Evolutionary conservation across 306 rosid genomes (phyloP), one percentile per base, ranked within the genome.

Genomic region (Mimosa pudica): DNA sequence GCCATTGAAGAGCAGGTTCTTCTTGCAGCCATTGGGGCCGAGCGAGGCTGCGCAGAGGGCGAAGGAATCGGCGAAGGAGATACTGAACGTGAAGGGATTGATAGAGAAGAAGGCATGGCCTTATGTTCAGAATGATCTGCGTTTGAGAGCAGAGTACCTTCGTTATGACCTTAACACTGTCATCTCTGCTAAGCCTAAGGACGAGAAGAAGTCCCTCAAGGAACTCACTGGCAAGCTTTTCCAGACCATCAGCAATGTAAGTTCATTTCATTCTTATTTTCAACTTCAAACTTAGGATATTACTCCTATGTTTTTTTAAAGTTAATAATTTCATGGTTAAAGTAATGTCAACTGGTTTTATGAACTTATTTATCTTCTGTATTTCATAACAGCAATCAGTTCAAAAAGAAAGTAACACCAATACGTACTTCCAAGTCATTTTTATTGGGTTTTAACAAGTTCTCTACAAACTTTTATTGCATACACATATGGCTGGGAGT

Each of bases 51-150:
- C 89, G 24, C 70, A 67, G 79, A 89, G 99, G 86, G 92, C 92
- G 6, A 96, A 96, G 85, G 99, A 89, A 42, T 91, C 99, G 41
- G 99, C 99, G 73, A 91, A 93, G 82, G 98, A 91, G 0, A 96
- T 96, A 67, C 71, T 96, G 46, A 85, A 66, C 67, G 98, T 92
- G 24, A 96, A 96, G 92, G 73, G 71, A 18, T 80, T 87, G 4
- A 96, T 96, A 11, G 94, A 93, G 46, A 92, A 93, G 88, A 96
- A 96, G 88, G 98, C 97, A 6, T 96, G 99, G 99, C 98, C 99
- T 5, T 93, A 48, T 60, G 97, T 96, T 73, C 93, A 92, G 85
- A 93, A 86, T 54, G 99, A 96, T 74, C 91, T 96, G 60, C 96
- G 99, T 58, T 89, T 90, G 73, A 84, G 44, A 65, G 92, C 97